Evolutionary conservation across 441 rosid genomes (phyloP).

Genomic region (Populus hybrid): DNA sequence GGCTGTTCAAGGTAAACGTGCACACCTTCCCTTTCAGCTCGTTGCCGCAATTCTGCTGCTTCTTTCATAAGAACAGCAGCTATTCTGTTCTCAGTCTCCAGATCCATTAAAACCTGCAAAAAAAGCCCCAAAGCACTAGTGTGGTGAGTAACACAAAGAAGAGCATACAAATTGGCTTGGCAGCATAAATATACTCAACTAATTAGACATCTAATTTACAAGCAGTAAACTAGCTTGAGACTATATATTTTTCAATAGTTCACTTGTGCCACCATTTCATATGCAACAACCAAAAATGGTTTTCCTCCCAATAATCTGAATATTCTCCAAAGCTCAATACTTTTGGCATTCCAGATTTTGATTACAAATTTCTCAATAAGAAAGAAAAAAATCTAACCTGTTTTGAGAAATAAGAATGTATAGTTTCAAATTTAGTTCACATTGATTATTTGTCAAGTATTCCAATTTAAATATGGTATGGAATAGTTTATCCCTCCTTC

Average conservation of each 20-base stretch:
- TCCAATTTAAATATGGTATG: background rate
- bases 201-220: background rate
- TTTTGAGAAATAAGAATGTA: background rate
- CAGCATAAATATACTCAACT: background rate
- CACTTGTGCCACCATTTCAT: background rate
- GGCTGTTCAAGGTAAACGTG: conserved; percentile 73
- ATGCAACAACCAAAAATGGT: background rate
- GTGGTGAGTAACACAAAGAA: background rate
- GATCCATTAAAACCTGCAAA: conserved; percentile 55
- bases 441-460: background rate
- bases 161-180: background rate
- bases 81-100: conserved; percentile 84
- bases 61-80: conserved; percentile 88
- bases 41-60: conserved; percentile 75
- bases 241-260: background rate
- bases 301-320: background rate
- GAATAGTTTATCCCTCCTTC: background rate
- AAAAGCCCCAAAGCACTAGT: background rate
- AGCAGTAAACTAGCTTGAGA: too few species aligned
- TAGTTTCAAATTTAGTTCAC: background rate
- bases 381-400: background rate
- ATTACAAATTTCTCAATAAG: background rate
- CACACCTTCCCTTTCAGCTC: conserved; percentile 74
- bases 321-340: background rate
- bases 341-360: background rate